Conservation (phyloP, 169 alveolate species). For the Plasmodium vivax region DNA sequence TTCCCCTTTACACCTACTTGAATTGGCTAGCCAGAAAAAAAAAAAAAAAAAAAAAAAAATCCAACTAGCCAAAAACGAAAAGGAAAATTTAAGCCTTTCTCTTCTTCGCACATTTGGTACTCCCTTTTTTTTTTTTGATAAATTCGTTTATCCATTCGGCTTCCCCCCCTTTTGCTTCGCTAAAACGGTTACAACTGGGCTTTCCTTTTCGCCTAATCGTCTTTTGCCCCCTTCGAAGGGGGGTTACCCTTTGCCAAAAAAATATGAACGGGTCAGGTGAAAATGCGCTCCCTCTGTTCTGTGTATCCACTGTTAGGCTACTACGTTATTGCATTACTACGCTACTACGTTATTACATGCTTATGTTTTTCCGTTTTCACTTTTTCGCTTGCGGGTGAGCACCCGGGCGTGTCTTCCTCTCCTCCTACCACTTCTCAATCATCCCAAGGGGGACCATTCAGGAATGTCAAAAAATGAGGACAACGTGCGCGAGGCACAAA, state of each 20-base stretch:
- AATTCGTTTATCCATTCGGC: neutral
- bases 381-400: neutral
- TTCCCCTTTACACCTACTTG: neutral
- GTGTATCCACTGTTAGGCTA: neutral
- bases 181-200: neutral
- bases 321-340: too few relatives aligned
- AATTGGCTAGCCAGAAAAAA: neutral
- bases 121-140: neutral
- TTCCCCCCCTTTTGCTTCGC: neutral
- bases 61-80: neutral
- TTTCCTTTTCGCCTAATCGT: neutral
- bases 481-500: neutral
- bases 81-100: neutral
- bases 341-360: too few relatives aligned
- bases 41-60: neutral
- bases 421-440: neutral
- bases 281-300: neutral
- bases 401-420: neutral
- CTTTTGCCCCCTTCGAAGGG: neutral
- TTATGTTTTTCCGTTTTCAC: neutral
- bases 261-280: neutral
- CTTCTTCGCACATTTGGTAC: neutral
- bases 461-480: neutral
- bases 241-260: neutral
- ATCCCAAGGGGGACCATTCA: neutral